Conservation (phyloP, 768 basidiomycete species). For the Collybia mongolica region DNA sequence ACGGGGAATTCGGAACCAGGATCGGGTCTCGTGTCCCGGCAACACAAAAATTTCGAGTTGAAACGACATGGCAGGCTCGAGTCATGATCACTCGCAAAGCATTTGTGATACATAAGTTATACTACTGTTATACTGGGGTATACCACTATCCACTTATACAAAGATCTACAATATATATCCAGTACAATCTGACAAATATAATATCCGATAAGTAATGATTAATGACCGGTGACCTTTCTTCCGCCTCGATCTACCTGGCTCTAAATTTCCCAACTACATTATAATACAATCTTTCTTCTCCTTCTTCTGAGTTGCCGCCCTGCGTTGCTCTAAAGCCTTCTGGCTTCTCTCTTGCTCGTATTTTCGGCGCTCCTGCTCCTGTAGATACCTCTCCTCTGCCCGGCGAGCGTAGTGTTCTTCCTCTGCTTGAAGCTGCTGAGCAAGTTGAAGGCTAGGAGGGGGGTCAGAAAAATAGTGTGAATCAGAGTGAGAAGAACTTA, state of each 20-base stretch:
- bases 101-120: too few species aligned
- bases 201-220: too few species aligned
- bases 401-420: slow-evolving; percentile 60
- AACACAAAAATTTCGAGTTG: too few species aligned
- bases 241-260: background rate
- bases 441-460: slow-evolving; percentile 57
- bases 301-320: slow-evolving; percentile 28
- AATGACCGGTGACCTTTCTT: too few species aligned
- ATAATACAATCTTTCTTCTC: slow-evolving; percentile 56
- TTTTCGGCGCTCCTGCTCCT: slow-evolving; percentile 23
- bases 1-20: too few species aligned
- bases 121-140: too few species aligned
- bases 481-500: slow-evolving; percentile 31
- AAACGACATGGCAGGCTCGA: too few species aligned
- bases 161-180: too few species aligned
- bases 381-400: slow-evolving; percentile 29
- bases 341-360: slow-evolving; percentile 22
- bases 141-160: too few species aligned
- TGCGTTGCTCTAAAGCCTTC: slow-evolving; percentile 23
- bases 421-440: slow-evolving; percentile 75
- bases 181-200: too few species aligned
- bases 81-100: too few species aligned
- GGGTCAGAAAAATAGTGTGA: slow-evolving; percentile 1
- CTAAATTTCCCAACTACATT: slow-evolving; percentile 35
- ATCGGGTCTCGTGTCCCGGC: too few species aligned